phyloP scores from a whole-genome alignment of 1,139 yeast genomes.

The Sugiyamaella novakii region DNA sequence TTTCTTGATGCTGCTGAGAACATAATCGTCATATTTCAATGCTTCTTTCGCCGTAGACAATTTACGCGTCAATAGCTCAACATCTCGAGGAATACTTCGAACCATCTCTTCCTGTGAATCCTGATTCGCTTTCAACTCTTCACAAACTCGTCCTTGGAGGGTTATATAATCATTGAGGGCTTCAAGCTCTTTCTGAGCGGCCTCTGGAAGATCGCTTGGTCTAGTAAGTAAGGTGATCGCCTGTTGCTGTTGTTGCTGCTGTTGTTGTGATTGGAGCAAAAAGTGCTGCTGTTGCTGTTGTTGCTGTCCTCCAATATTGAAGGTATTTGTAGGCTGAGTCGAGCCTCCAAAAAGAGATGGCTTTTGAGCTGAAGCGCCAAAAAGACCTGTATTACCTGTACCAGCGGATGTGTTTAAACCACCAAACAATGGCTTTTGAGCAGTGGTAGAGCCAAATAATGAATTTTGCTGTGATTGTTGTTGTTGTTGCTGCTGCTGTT shows the following conservation, averaged over 20 bases:
- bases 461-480: conserved; percentile 7
- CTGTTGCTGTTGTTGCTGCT: conserved; percentile 42
- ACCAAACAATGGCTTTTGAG: conserved; percentile 16
- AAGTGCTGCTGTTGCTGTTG: conserved; percentile 9
- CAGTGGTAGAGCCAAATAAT: conserved; percentile 15
- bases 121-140: conserved; percentile 67
- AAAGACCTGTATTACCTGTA: conserved; percentile 24
- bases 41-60: conserved; percentile 70
- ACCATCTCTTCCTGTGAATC: conserved; percentile 69
- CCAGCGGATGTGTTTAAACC: conserved; percentile 19
- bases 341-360: conserved; percentile 36
- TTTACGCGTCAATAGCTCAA: conserved; percentile 66
- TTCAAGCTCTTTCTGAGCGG: conserved; percentile 74
- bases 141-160: conserved; percentile 79
- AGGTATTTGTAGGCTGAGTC: conserved; percentile 24
- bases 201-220: conserved; percentile 80
- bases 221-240: conserved; percentile 69
- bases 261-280: conserved; percentile 34
- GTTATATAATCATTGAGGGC: conserved; percentile 81
- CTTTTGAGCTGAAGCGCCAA: conserved; percentile 30
- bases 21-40: conserved; percentile 63
- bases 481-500: conserved; percentile 8
- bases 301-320: conserved; percentile 26
- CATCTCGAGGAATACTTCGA: conserved; percentile 82
- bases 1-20: conserved; percentile 48